These are phyloP conservation scores for Cladophialophora carrionii DNA, from an alignment of 2,329 filamentous ascomycete species.

Conservation along the genomic window DNA sequence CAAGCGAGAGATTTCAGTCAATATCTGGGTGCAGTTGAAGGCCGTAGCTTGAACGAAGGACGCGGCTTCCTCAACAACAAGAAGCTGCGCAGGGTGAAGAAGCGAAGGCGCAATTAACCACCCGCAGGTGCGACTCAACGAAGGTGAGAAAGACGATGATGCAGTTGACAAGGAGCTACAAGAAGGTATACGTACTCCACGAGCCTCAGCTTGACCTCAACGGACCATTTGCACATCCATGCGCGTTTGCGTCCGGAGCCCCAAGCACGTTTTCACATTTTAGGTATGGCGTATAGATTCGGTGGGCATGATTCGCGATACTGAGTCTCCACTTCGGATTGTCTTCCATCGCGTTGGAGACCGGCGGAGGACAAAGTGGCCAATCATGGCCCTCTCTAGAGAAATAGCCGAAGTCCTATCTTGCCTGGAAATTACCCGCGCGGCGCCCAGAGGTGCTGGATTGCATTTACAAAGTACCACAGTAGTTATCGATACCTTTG, in stretches of 20 bases:
- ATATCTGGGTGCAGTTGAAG: slow-evolving; percentile 8
- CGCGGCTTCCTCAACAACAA: slow-evolving; percentile 21
- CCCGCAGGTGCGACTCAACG: slow-evolving; percentile 28
- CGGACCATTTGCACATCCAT: slow-evolving; percentile 21
- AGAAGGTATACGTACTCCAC: slow-evolving; percentile 6
- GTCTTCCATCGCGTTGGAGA: neutral
- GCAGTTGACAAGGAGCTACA: slow-evolving; percentile 12
- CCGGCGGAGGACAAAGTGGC: neutral
- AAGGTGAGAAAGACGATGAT: slow-evolving; percentile 21
- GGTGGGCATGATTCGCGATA: slow-evolving; percentile 13
- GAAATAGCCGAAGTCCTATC: neutral
- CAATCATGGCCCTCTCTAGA: slow-evolving; percentile 4
- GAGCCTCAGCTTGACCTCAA: slow-evolving; percentile 7
- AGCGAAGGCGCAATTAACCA: slow-evolving; percentile 22
- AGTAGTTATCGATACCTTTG: neutral
- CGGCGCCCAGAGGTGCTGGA: neutral
- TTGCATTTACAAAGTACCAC: neutral
- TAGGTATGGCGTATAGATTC: slow-evolving; percentile 14
- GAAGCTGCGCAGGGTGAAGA: slow-evolving; percentile 16
- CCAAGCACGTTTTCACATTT: slow-evolving; percentile 11
- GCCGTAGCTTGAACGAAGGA: slow-evolving; percentile 19
- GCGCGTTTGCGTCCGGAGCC: slow-evolving; percentile 18
- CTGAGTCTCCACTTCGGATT: slow-evolving; percentile 4
- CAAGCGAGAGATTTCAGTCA: slow-evolving; percentile 24
- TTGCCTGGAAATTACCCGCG: neutral